Conservation (phyloP, 2,329 filamentous ascomycete genomes). For the Alternaria dauci region DNA sequence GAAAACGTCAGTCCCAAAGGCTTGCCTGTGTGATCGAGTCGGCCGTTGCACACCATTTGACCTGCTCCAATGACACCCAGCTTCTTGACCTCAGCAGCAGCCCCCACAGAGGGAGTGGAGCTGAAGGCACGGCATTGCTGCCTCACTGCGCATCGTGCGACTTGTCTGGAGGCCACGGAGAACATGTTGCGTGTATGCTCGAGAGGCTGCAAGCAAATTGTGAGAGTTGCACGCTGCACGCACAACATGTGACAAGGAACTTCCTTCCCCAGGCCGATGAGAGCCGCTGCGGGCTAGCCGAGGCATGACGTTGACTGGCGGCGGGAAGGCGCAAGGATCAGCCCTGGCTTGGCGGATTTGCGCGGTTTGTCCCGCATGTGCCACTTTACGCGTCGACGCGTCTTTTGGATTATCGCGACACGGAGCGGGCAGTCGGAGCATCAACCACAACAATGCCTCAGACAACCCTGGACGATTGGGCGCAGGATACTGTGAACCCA, state of each 20-base stretch:
- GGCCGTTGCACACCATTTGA: conserved; percentile 77
- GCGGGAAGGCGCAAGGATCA: conserved; percentile 4
- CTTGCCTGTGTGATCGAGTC: not conserved
- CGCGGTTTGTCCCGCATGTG: conserved; percentile 25
- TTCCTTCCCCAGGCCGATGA: conserved; percentile 27
- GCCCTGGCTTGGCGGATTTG: conserved; percentile 35
- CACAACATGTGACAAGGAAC: conserved; percentile 29
- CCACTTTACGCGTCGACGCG: conserved; percentile 49
- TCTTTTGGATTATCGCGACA: conserved; percentile 24
- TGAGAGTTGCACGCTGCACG: conserved; percentile 2
- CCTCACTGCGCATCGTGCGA: conserved; percentile 29
- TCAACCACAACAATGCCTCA: conserved; percentile 49
- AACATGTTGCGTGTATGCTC: conserved; percentile 38
- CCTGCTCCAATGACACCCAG: conserved; percentile 93
- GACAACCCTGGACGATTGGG: conserved; percentile 56
- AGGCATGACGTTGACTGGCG: conserved; percentile 31
- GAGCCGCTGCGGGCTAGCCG: conserved; percentile 35
- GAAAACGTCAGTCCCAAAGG: conserved; percentile 29
- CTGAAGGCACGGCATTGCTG: conserved; percentile 67
- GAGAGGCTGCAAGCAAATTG: not conserved
- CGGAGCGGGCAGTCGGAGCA: conserved; percentile 14
- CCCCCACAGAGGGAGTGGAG: conserved; percentile 66
- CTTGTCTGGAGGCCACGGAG: conserved; percentile 41
- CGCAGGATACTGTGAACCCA: conserved; percentile 72
- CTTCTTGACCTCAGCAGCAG: conserved; percentile 78